phyloP scores from a whole-genome alignment of 345 rosid species.

The Citrus mangshanensis region DNA sequence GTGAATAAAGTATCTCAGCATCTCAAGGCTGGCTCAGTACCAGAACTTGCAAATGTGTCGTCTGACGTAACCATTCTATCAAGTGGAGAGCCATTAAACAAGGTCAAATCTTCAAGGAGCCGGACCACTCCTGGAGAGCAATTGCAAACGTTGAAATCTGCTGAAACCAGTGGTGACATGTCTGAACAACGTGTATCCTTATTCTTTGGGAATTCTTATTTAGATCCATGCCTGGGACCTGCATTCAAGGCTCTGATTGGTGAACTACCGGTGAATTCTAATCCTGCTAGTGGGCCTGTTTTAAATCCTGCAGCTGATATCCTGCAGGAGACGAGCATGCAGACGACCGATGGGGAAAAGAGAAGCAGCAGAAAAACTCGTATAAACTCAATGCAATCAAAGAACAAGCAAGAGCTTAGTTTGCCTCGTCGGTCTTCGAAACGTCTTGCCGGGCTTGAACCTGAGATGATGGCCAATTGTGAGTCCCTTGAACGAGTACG shows the following conservation, averaged over 20 bases:
- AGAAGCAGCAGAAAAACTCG: slow-evolving; percentile 14
- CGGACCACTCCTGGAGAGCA: slow-evolving; percentile 14
- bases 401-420: slow-evolving; percentile 24
- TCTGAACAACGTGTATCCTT: slow-evolving; percentile 17
- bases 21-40: slow-evolving; percentile 1
- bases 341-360: neutral
- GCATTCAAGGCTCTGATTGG: slow-evolving; percentile 33
- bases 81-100: slow-evolving; percentile 7
- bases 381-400: slow-evolving; percentile 10
- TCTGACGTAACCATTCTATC: neutral
- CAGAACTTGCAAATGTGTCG: slow-evolving; percentile 2
- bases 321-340: slow-evolving; percentile 16
- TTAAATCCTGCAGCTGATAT: slow-evolving; percentile 19
- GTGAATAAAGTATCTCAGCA: slow-evolving; percentile 20
- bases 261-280: slow-evolving; percentile 11
- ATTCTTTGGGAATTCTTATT: slow-evolving; percentile 19
- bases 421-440: slow-evolving; percentile 23
- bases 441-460: slow-evolving; percentile 23
- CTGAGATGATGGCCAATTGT: slow-evolving; percentile 7
- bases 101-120: slow-evolving; percentile 15
- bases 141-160: slow-evolving; percentile 5
- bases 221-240: slow-evolving; percentile 34
- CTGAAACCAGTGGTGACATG: slow-evolving; percentile 14
- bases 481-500: slow-evolving; percentile 4
- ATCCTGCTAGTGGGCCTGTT: slow-evolving; percentile 8